Percentiles rank a stretch among this genome's conserved stretches.
phyloP scores from a whole-genome alignment of 2,329 filamentous ascomycete genomes.

The Neurospora sp. region DNA sequence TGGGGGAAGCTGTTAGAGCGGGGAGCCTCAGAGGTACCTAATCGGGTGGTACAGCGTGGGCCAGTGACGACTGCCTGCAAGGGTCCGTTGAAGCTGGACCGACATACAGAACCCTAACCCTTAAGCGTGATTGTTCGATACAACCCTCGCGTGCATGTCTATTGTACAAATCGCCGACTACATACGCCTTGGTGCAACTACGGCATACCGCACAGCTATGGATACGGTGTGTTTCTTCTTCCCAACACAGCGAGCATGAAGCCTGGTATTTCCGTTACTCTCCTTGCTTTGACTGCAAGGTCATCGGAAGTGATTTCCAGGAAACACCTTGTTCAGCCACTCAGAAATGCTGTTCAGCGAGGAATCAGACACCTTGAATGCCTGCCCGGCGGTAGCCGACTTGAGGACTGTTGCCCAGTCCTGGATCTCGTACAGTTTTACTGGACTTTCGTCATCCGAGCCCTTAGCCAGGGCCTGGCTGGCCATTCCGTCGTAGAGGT shows the following conservation, averaged over 20 bases:
- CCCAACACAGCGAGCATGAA: not conserved
- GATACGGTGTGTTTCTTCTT: not conserved
- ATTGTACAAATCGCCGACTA: not conserved
- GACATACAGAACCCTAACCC: not conserved
- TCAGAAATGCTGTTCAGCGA: not conserved
- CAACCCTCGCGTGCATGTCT: not conserved
- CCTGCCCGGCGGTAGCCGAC: not conserved
- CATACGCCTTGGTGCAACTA: not conserved
- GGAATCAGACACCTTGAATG: not conserved
- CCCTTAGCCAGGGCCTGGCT: conserved; percentile 15
- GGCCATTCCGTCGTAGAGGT: conserved; percentile 8
- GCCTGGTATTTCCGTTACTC: not conserved
- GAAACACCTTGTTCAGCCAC: not conserved
- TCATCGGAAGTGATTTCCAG: not conserved
- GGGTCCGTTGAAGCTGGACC: not conserved
- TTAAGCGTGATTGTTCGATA: too few species aligned
- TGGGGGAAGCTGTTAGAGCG: not conserved
- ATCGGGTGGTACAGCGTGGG: not conserved
- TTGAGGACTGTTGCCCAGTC: conserved; percentile 21
- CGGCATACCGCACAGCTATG: not conserved
- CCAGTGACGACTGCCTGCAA: not conserved
- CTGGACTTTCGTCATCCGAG: not conserved
- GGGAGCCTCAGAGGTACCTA: not conserved
- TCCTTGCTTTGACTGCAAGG: not conserved
- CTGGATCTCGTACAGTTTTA: conserved; percentile 17